Conservation (phyloP, 352 stramenopile species). For the Peronosclerospora sorghi region DNA sequence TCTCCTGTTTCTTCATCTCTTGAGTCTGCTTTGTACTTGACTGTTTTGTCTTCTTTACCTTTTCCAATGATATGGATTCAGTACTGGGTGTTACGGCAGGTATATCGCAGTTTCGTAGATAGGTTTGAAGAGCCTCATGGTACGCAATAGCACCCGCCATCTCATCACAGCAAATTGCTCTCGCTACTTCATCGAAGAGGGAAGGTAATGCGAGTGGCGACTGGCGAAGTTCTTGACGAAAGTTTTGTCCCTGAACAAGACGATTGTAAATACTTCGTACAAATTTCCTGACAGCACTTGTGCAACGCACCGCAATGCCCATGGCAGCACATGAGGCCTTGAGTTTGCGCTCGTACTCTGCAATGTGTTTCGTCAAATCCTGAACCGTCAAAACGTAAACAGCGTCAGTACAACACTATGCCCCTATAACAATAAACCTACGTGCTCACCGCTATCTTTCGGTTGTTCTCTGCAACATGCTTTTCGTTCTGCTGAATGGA, state of each 20-base stretch:
- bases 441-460: constrained; percentile 48
- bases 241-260: constrained; percentile 29
- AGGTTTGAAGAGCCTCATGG: constrained; percentile 51
- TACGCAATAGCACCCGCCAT: constrained; percentile 42
- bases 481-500: constrained; percentile 76
- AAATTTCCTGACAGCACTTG: neutral
- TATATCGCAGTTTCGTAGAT: constrained; percentile 45
- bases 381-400: no score
- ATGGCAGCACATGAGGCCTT: constrained; percentile 43
- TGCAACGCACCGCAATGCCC: constrained; percentile 37
- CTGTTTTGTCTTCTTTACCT: constrained; percentile 33
- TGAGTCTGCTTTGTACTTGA: constrained; percentile 16
- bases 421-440: neutral
- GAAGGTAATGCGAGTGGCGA: constrained; percentile 44
- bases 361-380: constrained; percentile 60
- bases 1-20: constrained; percentile 5
- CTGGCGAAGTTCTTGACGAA: constrained; percentile 52
- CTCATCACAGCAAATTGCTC: constrained; percentile 27
- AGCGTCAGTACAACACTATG: no score
- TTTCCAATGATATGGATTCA: constrained; percentile 17
- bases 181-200: constrained; percentile 37
- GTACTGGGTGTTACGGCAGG: constrained; percentile 14
- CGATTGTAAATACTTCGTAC: constrained; percentile 1
- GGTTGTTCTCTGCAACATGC: constrained; percentile 66
- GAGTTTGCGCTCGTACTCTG: constrained; percentile 61